Percentiles rank a stretch among this genome's conserved stretches.
Evolutionary conservation across 2,329 filamentous ascomycete species (phyloP).

Genomic region (Hirsutella thompsonii): DNA sequence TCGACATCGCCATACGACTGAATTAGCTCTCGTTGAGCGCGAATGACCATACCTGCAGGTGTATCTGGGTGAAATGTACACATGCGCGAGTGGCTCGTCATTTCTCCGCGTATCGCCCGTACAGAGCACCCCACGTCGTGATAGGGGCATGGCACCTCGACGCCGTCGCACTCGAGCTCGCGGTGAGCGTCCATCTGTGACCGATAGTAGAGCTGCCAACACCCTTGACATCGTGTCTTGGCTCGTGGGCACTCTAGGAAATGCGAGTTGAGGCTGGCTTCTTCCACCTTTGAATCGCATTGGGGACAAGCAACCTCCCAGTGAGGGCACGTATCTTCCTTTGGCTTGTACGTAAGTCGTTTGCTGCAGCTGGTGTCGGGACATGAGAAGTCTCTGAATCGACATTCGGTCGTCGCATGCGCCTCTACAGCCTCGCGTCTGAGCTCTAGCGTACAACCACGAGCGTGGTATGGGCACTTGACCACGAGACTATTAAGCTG

Average conservation of each 20-base stretch:
- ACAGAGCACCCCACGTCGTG: constrained; percentile 22
- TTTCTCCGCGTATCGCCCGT: constrained; percentile 18
- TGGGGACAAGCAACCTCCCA: constrained; percentile 36
- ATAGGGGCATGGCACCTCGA: constrained; percentile 34
- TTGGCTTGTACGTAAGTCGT: constrained; percentile 36
- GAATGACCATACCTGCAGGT: constrained; percentile 37
- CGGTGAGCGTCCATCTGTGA: constrained; percentile 33
- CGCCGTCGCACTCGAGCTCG: constrained; percentile 35
- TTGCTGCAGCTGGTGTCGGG: constrained; percentile 38
- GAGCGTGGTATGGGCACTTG: constrained; percentile 39
- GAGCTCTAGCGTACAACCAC: constrained; percentile 37
- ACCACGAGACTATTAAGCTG: constrained; percentile 48
- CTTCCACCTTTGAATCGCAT: constrained; percentile 36
- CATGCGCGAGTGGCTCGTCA: constrained; percentile 30
- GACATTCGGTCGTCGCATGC: constrained; percentile 44
- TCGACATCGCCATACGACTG: constrained; percentile 23
- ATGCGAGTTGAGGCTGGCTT: constrained; percentile 25
- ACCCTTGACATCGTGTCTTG: constrained; percentile 35
- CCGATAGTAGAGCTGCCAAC: constrained; percentile 29
- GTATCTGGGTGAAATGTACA: constrained; percentile 39
- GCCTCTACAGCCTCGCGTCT: constrained; percentile 40
- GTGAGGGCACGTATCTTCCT: constrained; percentile 42
- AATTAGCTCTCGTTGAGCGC: constrained; percentile 34
- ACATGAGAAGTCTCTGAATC: constrained; percentile 42
- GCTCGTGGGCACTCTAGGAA: constrained; percentile 30